Evolutionary conservation across 106 monocot genomes (phyloP).

Genomic region (Dioscorea zingiberensis): DNA sequence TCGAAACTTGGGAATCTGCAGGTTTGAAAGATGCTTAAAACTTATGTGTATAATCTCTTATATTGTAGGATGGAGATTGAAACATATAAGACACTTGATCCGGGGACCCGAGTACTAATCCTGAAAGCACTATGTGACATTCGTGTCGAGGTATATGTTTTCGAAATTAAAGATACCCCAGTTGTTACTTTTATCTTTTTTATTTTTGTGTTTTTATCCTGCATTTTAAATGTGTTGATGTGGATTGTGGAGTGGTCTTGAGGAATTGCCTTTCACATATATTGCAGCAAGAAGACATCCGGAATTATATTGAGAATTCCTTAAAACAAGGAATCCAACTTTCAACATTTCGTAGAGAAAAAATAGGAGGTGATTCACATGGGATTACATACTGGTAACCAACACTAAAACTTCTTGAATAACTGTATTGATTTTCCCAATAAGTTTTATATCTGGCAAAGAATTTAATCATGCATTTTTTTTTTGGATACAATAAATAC

Average conservation of each 20-base stretch:
- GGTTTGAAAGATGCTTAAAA: not conserved
- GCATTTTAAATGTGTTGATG: too few species aligned
- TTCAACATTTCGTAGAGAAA: slow-evolving; percentile 82
- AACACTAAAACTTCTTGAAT: not conserved
- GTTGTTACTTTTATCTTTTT: too few species aligned
- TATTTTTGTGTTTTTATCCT: too few species aligned
- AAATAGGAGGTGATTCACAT: slow-evolving; percentile 90
- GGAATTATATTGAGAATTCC: slow-evolving; percentile 81
- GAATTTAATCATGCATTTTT: too few species aligned
- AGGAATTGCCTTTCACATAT: too few species aligned
- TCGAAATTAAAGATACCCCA: too few species aligned
- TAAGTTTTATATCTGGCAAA: not conserved
- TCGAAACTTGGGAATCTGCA: not conserved
- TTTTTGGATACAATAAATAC: too few species aligned
- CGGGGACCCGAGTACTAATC: slow-evolving; percentile 63
- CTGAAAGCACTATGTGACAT: slow-evolving; percentile 96
- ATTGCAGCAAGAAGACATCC: slow-evolving; percentile 97
- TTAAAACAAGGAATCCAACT: slow-evolving; percentile 77
- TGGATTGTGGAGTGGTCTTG: too few species aligned
- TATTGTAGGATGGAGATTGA: slow-evolving; percentile 67
- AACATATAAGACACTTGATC: slow-evolving; percentile 72
- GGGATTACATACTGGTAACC: slow-evolving; percentile 91
- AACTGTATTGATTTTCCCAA: not conserved
- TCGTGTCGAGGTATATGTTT: slow-evolving; percentile 79
- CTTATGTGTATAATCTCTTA: not conserved